Conservation (phyloP, 306 rosid genomes). For the Quillaja saponaria region DNA sequence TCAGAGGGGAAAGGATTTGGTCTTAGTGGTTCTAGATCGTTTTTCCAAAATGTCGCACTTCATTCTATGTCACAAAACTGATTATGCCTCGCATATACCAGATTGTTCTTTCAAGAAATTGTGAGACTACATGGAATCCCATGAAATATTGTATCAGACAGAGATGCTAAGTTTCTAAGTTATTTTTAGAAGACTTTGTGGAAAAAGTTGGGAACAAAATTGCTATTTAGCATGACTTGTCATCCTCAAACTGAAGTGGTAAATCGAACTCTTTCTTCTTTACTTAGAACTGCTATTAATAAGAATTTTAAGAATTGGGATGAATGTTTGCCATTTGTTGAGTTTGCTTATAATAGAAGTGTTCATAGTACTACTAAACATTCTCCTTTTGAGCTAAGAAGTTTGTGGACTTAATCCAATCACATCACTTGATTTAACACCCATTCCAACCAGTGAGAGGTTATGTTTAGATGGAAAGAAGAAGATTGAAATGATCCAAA, state of each 20-base stretch:
- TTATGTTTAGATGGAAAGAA: neutral
- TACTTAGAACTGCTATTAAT: neutral
- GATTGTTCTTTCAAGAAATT: neutral
- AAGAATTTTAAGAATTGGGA: neutral
- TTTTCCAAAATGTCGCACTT: neutral
- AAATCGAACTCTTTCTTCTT: neutral
- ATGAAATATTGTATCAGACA: neutral
- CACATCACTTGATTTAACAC: neutral
- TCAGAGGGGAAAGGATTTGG: neutral
- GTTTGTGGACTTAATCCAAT: neutral
- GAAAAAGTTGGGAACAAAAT: neutral
- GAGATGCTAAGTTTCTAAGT: neutral
- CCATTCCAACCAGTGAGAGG: no score
- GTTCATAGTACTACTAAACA: neutral
- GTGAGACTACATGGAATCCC: neutral
- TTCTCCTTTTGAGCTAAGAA: neutral
- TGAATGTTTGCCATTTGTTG: neutral
- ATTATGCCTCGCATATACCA: neutral
- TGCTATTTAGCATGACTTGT: neutral
- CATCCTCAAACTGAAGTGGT: neutral
- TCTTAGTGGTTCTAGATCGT: neutral
- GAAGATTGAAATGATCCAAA: neutral
- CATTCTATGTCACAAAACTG: neutral
- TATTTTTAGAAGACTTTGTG: constrained; percentile 6
- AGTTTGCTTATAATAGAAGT: neutral